Evolutionary conservation across 2,329 filamentous ascomycete species (phyloP), one percentile per base, ranked within the genome.

Genomic region (Lasiodiplodia gonubiensis): DNA sequence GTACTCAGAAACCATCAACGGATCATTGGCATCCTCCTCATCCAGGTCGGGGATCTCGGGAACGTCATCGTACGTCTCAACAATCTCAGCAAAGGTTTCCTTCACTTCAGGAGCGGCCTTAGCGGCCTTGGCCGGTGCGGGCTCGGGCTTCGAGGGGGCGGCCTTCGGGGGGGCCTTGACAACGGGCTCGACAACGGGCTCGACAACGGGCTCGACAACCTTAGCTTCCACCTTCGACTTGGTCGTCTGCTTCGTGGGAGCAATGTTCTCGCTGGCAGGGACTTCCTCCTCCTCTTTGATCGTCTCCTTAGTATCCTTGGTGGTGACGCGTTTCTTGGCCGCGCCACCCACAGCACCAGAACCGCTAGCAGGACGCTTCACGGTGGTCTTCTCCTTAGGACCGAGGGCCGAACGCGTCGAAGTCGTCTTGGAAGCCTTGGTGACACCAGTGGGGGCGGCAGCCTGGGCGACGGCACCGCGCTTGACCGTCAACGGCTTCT

Each of bases 1-100:
- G 75, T 99, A 99, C 79, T 98, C 95, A 63, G 95, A 93, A 71
- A 96, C 95, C 95, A 99, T 98, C 74, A 97, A 86, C 30, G 96
- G 96, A 76, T 99, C 95, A 72, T 97, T 93, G 61, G 91, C 78
- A 74, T 99, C 95, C 79, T 98, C 95, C 60, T 84, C 85, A 76
- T 98, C 95, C 35, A 97, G 85, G 73, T 95, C 85, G 1, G 77
- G 74, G 25, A 85, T 77, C 11, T 70, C 57, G 37, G 37, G 64
- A 37, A 51, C 42, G 70, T 57, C 59, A n/a, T 57, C 49, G 7
- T 63, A 27, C 14, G 64, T 59, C n/a, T 54, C 70, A 46, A 80
- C 78, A 42, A 76, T 59, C n/a, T 54, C 70, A 46, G 80, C 78
- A 42, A 76, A 74, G 48, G 72, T 77, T 71, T 78, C 42, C 59